These are phyloP conservation scores for Cladosporium sp. DNA, from an alignment of 2,329 filamentous ascomycete species.

Conservation along the genomic window DNA sequence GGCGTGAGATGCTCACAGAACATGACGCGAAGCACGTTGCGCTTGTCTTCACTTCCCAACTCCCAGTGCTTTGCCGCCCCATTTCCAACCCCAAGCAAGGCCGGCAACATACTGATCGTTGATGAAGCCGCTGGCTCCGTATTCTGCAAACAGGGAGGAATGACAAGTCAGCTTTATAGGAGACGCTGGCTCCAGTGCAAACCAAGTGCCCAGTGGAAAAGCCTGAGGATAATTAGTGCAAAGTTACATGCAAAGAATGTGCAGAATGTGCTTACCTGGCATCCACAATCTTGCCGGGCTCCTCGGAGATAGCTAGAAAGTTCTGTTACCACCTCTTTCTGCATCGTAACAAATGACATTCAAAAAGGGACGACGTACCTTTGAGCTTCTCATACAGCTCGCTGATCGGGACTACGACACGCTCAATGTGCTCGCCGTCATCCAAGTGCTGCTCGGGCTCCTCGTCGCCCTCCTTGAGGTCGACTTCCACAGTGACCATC, in stretches of 20 bases:
- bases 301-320: constrained; percentile 31
- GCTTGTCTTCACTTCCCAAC: background rate
- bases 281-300: constrained; percentile 51
- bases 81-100: constrained; percentile 29
- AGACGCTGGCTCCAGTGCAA: constrained; percentile 42
- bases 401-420: constrained; percentile 54
- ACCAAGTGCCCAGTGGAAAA: constrained; percentile 59
- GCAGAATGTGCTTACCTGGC: constrained; percentile 42
- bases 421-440: constrained; percentile 59
- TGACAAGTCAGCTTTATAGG: constrained; percentile 24
- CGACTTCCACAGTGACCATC: constrained; percentile 56
- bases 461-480: constrained; percentile 47
- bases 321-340: constrained; percentile 19
- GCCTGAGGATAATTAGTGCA: no score
- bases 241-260: no score
- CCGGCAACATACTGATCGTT: constrained; percentile 32
- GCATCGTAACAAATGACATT: no score
- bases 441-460: constrained; percentile 57
- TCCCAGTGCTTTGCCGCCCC: constrained; percentile 15
- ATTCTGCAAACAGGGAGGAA: constrained; percentile 21
- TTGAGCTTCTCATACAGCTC: constrained; percentile 54
- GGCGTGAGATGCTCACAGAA: no score
- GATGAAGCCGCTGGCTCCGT: constrained; percentile 26
- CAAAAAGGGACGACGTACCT: constrained; percentile 29
- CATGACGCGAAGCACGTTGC: no score